Evolutionary conservation across 495 filamentous ascomycete species (phyloP).

Genomic region (Apodospora peruviana): DNA sequence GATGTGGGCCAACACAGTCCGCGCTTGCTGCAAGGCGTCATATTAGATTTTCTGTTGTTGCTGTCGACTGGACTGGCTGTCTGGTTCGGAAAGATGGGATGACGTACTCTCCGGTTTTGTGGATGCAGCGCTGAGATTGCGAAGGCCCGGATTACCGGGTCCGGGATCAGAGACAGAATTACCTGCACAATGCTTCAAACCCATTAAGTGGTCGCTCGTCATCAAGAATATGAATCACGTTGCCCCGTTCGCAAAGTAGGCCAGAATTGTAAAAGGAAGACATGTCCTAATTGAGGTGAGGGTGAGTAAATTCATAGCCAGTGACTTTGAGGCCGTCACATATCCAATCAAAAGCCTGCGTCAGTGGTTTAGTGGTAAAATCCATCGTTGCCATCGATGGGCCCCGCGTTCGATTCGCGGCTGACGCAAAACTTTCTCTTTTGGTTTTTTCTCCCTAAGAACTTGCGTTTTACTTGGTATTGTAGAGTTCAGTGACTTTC

Average conservation of each 20-base stretch:
- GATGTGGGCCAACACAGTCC: conserved; percentile 16
- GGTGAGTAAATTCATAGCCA: no score
- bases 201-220: no score
- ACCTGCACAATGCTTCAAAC: no score
- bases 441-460: background rate
- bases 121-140: no score
- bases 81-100: background rate
- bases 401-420: conserved; percentile 47
- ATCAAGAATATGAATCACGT: background rate
- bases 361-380: conserved; percentile 48
- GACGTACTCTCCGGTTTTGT: no score
- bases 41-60: conserved; percentile 4
- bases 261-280: no score
- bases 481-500: no score
- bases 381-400: conserved; percentile 49
- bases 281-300: no score
- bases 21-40: conserved; percentile 9
- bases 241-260: no score
- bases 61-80: background rate
- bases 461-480: background rate
- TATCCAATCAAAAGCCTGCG: no score
- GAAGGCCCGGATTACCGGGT: background rate
- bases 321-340: no score
- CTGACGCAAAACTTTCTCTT: conserved; percentile 20
- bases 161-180: background rate